A percentile compares a stretch with the other conserved stretches of the same genome.
Conservation (phyloP, 257 asterid species). For the Fraxinus anomala region DNA sequence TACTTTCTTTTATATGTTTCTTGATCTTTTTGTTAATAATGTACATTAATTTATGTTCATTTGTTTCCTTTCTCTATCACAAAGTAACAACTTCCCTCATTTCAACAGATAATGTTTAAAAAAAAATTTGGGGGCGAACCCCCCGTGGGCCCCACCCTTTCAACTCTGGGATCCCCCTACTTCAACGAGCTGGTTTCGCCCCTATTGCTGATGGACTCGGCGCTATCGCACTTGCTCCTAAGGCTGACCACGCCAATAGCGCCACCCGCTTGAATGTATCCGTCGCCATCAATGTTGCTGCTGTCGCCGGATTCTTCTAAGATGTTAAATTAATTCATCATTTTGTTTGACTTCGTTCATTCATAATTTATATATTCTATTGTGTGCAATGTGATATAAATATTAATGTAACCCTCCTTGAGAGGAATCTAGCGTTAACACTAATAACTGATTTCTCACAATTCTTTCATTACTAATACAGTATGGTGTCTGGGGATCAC, state of each 20-base stretch:
- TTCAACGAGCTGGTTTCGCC: too few species aligned
- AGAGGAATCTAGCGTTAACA: too few species aligned
- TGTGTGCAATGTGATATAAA: not conserved
- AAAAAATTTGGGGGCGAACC: too few species aligned
- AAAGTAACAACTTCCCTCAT: too few species aligned
- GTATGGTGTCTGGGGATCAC: not conserved
- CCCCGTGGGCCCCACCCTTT: too few species aligned
- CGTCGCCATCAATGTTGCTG: constrained; percentile 40
- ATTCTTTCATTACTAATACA: not conserved
- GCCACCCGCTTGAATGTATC: constrained; percentile 51
- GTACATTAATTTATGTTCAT: too few species aligned
- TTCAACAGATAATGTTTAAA: too few species aligned
- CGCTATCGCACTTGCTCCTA: constrained; percentile 27
- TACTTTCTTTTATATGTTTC: too few species aligned
- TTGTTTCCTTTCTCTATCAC: too few species aligned
- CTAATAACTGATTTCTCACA: not conserved
- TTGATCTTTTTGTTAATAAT: too few species aligned
- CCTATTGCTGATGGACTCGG: constrained; percentile 22
- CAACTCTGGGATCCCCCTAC: too few species aligned
- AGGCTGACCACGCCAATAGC: constrained; percentile 3
- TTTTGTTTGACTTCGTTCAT: constrained; percentile 24
- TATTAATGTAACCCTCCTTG: not conserved
- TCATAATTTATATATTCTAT: not conserved
- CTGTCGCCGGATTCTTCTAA: constrained; percentile 44
- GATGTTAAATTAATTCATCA: not conserved